Percentiles rank a stretch among this genome's conserved stretches.
phyloP scores from a whole-genome alignment of 441 rosid species.

The Arabidopsis lyrata region DNA sequence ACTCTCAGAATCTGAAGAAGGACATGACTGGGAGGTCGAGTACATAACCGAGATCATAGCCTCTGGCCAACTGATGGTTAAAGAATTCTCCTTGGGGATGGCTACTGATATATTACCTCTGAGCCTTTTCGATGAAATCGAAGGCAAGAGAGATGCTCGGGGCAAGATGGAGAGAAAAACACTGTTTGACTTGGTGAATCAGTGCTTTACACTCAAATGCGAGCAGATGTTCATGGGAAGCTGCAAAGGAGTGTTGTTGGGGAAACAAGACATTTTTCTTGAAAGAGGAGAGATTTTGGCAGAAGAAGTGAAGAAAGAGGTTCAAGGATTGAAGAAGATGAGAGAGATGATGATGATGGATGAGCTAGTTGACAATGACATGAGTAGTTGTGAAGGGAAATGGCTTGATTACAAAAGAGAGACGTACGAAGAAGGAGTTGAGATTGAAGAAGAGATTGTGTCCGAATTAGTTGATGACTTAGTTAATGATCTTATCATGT shows the following conservation, averaged over 20 bases:
- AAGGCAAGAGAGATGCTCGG: constrained; percentile 40
- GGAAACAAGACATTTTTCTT: constrained; percentile 46
- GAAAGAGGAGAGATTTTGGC: constrained; percentile 56
- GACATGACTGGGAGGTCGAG: constrained; percentile 61
- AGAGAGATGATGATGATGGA: constrained; percentile 76
- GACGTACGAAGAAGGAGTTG: constrained; percentile 67
- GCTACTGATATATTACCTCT: constrained; percentile 48
- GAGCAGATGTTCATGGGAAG: constrained; percentile 48
- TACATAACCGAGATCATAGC: constrained; percentile 57
- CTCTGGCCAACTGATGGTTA: constrained; percentile 48
- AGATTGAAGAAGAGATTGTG: constrained; percentile 67
- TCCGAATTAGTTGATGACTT: constrained; percentile 77
- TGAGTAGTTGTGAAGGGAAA: constrained; percentile 66
- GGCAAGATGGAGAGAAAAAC: constrained; percentile 53
- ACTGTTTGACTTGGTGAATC: constrained; percentile 66
- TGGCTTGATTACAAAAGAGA: constrained; percentile 78
- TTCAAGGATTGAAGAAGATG: constrained; percentile 57
- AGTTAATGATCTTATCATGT: constrained; percentile 56
- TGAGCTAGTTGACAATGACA: constrained; percentile 81
- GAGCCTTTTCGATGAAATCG: constrained; percentile 43
- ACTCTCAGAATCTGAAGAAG: constrained; percentile 51
- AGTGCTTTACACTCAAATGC: constrained; percentile 56
- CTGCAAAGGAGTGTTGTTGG: constrained; percentile 50
- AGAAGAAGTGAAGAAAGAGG: constrained; percentile 63
- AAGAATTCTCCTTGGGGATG: constrained; percentile 51